Conservation (phyloP, 768 basidiomycete species). For the Crucibulum laeve region DNA sequence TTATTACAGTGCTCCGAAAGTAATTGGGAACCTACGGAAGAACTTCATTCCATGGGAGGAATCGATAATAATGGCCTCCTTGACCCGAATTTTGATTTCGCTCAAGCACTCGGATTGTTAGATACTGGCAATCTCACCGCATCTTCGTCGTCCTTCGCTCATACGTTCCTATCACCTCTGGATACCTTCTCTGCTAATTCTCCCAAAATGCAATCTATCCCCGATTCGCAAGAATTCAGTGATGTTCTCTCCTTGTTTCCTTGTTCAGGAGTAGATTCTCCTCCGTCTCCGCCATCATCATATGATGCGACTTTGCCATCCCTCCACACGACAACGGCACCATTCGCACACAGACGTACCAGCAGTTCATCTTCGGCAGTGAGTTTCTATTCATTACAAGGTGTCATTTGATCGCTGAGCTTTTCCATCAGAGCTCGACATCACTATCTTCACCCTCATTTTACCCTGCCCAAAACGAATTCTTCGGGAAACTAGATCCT, state of each 20-base stretch:
- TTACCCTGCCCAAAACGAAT: constrained; percentile 9
- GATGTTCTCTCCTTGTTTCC: constrained; percentile 12
- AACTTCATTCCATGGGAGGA: constrained; percentile 8
- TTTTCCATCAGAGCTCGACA: constrained; percentile 19
- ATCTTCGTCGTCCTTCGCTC: no score
- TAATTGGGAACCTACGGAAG: neutral
- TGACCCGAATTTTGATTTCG: constrained; percentile 12
- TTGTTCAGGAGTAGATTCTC: constrained; percentile 11
- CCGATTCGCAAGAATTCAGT: constrained; percentile 8
- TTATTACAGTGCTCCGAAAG: constrained; percentile 7
- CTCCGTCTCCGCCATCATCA: constrained; percentile 13
- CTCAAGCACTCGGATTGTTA: no score
- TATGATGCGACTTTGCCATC: constrained; percentile 17
- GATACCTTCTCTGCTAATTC: no score
- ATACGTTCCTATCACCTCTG: no score
- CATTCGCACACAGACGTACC: neutral
- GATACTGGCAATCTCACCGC: no score
- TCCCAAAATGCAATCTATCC: constrained; percentile 12
- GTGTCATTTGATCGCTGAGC: constrained; percentile 7
- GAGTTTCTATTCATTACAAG: constrained; percentile 8
- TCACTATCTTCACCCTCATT: constrained; percentile 21
- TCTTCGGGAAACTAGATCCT: constrained; percentile 7
- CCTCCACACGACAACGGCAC: constrained; percentile 5
- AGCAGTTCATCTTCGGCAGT: constrained; percentile 9
- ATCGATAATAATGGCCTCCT: constrained; percentile 14